A percentile compares a stretch with the other conserved stretches of the same genome.
Evolutionary conservation across 2,329 filamentous ascomycete genomes (phyloP).

Genomic region (Dothidotthia symphoricarpi): DNA sequence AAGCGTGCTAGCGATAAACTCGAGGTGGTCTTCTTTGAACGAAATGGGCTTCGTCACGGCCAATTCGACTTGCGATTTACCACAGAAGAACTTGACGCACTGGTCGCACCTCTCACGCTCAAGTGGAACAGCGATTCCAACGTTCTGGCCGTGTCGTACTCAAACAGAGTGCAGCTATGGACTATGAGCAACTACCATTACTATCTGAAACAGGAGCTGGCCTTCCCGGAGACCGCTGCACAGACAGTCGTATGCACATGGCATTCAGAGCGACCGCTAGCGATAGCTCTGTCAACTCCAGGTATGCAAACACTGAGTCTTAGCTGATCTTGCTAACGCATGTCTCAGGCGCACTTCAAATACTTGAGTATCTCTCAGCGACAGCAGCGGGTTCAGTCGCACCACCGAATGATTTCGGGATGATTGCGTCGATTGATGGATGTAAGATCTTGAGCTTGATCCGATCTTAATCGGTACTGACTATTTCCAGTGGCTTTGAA

Average conservation of each 20-base stretch:
- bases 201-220: conserved; percentile 90
- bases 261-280: conserved; percentile 83
- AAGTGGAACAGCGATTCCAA: conserved; percentile 92
- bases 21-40: conserved; percentile 91
- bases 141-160: conserved; percentile 77
- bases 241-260: conserved; percentile 50
- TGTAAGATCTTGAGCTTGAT: conserved; percentile 43
- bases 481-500: conserved; percentile 59
- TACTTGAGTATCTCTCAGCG: conserved; percentile 65
- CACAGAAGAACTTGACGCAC: conserved; percentile 56
- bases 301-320: conserved; percentile 14
- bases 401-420: conserved; percentile 73
- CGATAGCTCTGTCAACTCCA: conserved; percentile 55
- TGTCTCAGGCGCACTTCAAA: conserved; percentile 50
- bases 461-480: conserved; percentile 7
- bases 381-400: conserved; percentile 66
- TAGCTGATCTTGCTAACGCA: background rate
- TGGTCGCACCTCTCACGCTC: conserved; percentile 62
- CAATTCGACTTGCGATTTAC: conserved; percentile 77
- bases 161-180: conserved; percentile 83
- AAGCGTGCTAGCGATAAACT: conserved; percentile 68
- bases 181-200: conserved; percentile 97
- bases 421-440: conserved; percentile 83
- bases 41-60: conserved; percentile 95
- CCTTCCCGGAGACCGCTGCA: conserved; percentile 21